A percentile compares a stretch with the other conserved stretches of the same genome.
Evolutionary conservation across 2,329 filamentous ascomycete species (phyloP).

Genomic region (Escovopsis sp.): DNA sequence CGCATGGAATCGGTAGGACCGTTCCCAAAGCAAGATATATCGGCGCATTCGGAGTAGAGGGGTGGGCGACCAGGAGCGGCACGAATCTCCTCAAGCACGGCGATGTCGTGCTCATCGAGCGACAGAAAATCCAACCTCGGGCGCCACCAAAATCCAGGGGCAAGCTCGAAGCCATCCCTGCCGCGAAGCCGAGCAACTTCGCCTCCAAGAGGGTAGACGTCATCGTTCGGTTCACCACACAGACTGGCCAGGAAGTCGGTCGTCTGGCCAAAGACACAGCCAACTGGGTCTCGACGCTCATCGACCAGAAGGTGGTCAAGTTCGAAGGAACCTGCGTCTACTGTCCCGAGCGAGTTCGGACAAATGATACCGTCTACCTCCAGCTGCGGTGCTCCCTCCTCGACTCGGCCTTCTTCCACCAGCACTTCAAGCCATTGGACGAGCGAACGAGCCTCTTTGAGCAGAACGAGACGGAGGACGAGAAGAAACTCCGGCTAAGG

Average conservation of each 20-base stretch:
- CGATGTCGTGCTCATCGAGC: conserved; percentile 73
- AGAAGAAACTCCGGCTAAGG: conserved; percentile 66
- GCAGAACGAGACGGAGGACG: conserved; percentile 67
- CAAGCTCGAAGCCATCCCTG: conserved; percentile 22
- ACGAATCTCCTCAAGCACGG: conserved; percentile 60
- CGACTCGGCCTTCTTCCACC: conserved; percentile 54
- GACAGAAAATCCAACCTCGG: conserved; percentile 56
- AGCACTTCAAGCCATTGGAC: conserved; percentile 40
- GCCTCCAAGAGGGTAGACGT: conserved; percentile 61
- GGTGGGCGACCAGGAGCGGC: conserved; percentile 83
- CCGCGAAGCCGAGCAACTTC: conserved; percentile 28
- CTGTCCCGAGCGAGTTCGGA: conserved; percentile 67
- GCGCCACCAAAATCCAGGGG: conserved; percentile 28
- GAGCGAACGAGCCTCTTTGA: conserved; percentile 69
- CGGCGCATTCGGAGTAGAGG: conserved; percentile 80
- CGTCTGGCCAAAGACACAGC: conserved; percentile 75
- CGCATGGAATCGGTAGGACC: conserved; percentile 7
- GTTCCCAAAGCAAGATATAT: conserved; percentile 50
- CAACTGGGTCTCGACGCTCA: conserved; percentile 78
- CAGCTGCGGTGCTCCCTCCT: conserved; percentile 70
- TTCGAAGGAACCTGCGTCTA: conserved; percentile 86
- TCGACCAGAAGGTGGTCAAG: conserved; percentile 77
- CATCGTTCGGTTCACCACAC: conserved; percentile 79
- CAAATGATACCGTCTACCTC: conserved; percentile 88
- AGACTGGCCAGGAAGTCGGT: conserved; percentile 66